phyloP scores from a whole-genome alignment of 441 rosid species.

The Brassica balearica region DNA sequence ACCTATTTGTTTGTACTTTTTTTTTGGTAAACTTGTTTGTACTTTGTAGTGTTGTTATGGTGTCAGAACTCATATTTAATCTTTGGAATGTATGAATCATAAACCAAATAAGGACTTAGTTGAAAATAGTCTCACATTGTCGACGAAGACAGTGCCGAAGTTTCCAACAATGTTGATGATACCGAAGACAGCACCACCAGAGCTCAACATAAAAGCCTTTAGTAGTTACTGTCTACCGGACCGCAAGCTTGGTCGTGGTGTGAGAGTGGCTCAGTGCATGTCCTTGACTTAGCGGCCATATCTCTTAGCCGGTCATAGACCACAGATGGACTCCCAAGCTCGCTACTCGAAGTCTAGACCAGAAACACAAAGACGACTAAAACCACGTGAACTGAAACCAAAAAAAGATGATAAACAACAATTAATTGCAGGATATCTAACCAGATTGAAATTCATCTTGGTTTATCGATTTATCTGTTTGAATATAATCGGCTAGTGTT shows the following conservation, averaged over 20 bases:
- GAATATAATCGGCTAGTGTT: not conserved
- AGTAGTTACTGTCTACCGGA: constrained; percentile 74
- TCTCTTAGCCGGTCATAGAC: constrained; percentile 62
- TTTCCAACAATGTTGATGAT: constrained; percentile 88
- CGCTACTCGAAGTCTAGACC: constrained; percentile 81
- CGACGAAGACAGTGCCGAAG: constrained; percentile 92
- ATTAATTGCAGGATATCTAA: not conserved
- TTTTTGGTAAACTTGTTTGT: no score
- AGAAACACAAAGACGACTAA: constrained; percentile 84
- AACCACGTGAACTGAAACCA: constrained; percentile 68
- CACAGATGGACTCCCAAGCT: constrained; percentile 84
- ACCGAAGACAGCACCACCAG: constrained; percentile 92
- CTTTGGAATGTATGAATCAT: not conserved
- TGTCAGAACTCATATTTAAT: not conserved
- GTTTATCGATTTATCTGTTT: not conserved
- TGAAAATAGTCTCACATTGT: constrained; percentile 62
- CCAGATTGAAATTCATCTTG: not conserved
- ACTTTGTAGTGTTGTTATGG: not conserved
- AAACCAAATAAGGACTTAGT: not conserved
- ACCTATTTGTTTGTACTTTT: not conserved
- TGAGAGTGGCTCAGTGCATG: constrained; percentile 74
- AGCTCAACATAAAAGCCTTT: constrained; percentile 88
- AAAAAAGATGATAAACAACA: not conserved
- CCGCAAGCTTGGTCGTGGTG: constrained; percentile 83
- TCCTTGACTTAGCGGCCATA: constrained; percentile 70